Evolutionary conservation across 768 basidiomycete species (phyloP).

Genomic region (Rhizopogon sp.): DNA sequence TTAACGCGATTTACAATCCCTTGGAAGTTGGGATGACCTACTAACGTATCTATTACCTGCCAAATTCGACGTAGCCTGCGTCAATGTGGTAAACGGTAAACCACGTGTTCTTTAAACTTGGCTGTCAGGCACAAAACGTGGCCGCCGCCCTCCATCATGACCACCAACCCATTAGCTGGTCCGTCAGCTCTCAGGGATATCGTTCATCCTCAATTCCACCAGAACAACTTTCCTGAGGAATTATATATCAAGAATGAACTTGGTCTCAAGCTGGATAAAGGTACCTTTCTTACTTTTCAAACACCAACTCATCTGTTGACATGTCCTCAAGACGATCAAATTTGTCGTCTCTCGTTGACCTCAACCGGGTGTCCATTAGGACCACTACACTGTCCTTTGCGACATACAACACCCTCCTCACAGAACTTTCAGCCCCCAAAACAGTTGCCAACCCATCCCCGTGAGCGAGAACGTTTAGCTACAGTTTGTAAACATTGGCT

Average conservation of each 20-base stretch:
- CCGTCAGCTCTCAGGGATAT: slow-evolving; percentile 63
- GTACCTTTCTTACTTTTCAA: slow-evolving; percentile 34
- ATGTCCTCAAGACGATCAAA: slow-evolving; percentile 72
- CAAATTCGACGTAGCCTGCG: background rate
- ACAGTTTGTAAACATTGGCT: slow-evolving; percentile 99
- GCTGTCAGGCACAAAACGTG: background rate
- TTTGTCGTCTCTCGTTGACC: slow-evolving; percentile 81
- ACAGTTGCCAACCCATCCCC: slow-evolving; percentile 75
- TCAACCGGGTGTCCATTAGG: slow-evolving; percentile 86
- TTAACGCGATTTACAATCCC: background rate
- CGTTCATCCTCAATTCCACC: slow-evolving; percentile 89
- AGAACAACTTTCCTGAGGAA: slow-evolving; percentile 85
- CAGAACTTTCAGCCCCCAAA: slow-evolving; percentile 89
- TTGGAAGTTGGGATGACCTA: background rate
- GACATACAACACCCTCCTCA: slow-evolving; percentile 85
- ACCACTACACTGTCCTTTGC: slow-evolving; percentile 84
- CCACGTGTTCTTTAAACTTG: background rate
- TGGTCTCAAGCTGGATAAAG: slow-evolving; percentile 88
- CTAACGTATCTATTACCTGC: slow-evolving; percentile 4
- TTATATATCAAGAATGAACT: slow-evolving; percentile 76
- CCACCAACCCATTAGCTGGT: slow-evolving; percentile 48
- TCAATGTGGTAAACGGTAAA: slow-evolving; percentile 13
- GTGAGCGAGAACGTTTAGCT: slow-evolving; percentile 75
- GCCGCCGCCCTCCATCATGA: slow-evolving; percentile 22
- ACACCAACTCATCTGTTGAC: background rate